Evolutionary conservation across 306 rosid species (phyloP).

Genomic region (Vigna reflexopilosa): DNA sequence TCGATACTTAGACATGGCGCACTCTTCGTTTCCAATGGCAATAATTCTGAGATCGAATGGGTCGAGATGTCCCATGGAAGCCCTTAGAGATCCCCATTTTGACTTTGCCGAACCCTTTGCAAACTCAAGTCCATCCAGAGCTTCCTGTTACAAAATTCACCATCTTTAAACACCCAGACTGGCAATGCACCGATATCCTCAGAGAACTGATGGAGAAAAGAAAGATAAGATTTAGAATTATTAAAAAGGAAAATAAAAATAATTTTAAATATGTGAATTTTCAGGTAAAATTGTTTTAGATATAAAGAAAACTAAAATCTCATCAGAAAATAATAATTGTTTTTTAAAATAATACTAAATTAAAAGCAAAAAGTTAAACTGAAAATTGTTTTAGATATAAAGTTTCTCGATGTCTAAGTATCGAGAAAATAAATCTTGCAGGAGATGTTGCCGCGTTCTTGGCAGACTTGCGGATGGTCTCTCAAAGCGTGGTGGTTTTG

Average conservation of each 20-base stretch:
- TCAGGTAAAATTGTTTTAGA: too few species aligned
- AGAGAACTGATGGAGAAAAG: conserved; percentile 57
- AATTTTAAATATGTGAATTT: too few species aligned
- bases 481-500: too few species aligned
- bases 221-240: background rate
- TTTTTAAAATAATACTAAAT: too few species aligned
- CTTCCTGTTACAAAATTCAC: background rate
- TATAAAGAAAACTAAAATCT: too few species aligned
- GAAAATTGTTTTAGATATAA: too few species aligned
- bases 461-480: too few species aligned
- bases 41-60: conserved; percentile 79
- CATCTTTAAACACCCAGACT: conserved; percentile 57
- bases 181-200: conserved; percentile 79
- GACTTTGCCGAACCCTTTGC: conserved; percentile 75
- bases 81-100: conserved; percentile 80
- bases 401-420: too few species aligned
- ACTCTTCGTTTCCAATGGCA: conserved; percentile 87
- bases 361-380: too few species aligned
- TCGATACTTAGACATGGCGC: conserved; percentile 15
- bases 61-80: conserved; percentile 75
- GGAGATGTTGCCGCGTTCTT: too few species aligned
- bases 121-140: conserved; percentile 53
- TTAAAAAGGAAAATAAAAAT: background rate
- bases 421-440: conserved; percentile 68
- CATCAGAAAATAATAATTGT: too few species aligned